Conservation (phyloP, 164 flowering plant genomes). For the Vitis vinifera region ASM3070453v1 NC_081816.1:7725501-7726000, state of each 20-base stretch:
- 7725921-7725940: too few species aligned
- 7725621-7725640: slow-evolving; percentile 30
- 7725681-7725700: background rate
- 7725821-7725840: slow-evolving; percentile 13
- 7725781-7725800: slow-evolving; percentile 16
- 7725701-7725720: background rate
- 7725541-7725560: slow-evolving; percentile 1
- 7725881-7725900: background rate
- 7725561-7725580: slow-evolving; percentile 9
- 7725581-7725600: background rate
- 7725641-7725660: slow-evolving; percentile 31
- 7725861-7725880: background rate
- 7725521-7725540: slow-evolving; percentile 14
- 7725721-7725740: background rate
- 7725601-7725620: slow-evolving; percentile 7
- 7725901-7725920: background rate
- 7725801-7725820: slow-evolving; percentile 27
- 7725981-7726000: too few species aligned
- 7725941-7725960: too few species aligned
- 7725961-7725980: too few species aligned
- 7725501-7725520: background rate
- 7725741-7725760: slow-evolving; percentile 53
- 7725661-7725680: slow-evolving; percentile 14
- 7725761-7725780: slow-evolving; percentile 12
- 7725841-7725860: slow-evolving; percentile 20